phyloP scores from a whole-genome alignment of 2,329 filamentous ascomycete genomes.

The Aspergillus thermomutatus region DNA sequence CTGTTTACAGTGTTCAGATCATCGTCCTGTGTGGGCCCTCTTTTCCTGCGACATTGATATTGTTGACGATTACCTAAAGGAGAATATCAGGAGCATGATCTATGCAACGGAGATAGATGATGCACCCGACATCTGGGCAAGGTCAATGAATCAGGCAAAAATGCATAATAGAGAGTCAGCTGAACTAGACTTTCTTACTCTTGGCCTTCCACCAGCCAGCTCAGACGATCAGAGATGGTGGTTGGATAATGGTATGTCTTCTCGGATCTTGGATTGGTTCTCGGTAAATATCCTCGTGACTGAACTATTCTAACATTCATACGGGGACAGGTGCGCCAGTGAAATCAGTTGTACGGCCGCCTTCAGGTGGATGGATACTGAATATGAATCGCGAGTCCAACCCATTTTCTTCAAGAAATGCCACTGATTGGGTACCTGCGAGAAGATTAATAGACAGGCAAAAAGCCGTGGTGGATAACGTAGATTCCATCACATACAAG shows the following conservation, averaged over 20 bases:
- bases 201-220: conserved; percentile 64
- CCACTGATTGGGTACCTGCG: conserved; percentile 76
- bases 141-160: conserved; percentile 19
- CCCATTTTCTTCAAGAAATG: conserved; percentile 70
- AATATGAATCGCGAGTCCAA: conserved; percentile 76
- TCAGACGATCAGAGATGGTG: conserved; percentile 64
- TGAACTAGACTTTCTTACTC: conserved; percentile 78
- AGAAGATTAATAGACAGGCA: conserved; percentile 9
- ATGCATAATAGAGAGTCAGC: conserved; percentile 69
- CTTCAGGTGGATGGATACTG: conserved; percentile 59
- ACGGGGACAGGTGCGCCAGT: conserved; percentile 60
- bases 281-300: conserved; percentile 2
- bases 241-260: conserved; percentile 55
- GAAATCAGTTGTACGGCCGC: conserved; percentile 67
- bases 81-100: conserved; percentile 68
- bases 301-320: conserved; percentile 1
- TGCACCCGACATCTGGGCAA: conserved; percentile 49
- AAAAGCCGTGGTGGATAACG: conserved; percentile 5
- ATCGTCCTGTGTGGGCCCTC: conserved; percentile 87
- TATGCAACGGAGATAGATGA: conserved; percentile 67
- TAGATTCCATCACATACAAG: conserved; percentile 10
- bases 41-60: conserved; percentile 83
- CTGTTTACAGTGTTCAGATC: conserved; percentile 84
- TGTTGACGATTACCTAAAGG: conserved; percentile 70
- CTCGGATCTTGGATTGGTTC: background rate